Base-by-base conservation (phyloP, 352 stramenopile species). In the Globisporangium spinosum region DNA sequence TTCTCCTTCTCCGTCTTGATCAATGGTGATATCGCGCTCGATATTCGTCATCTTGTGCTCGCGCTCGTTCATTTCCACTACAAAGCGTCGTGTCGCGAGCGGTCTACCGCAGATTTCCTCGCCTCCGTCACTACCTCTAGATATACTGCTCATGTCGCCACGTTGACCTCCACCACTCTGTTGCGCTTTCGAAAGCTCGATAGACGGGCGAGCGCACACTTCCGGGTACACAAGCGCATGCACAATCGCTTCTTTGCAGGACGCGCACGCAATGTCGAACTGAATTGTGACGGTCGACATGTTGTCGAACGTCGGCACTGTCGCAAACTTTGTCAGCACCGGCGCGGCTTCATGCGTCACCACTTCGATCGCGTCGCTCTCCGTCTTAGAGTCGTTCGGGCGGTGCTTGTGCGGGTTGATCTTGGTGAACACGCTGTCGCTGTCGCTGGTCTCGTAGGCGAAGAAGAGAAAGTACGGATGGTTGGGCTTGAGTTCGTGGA, bases 381-480 rank as follows among this genome's bases (percentile, higher is more conserved):
- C 71, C 3, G 53, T n/a, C 32, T 74, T 78, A 1, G 64, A 72
- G 15, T 85, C 73, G 23, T 87, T 88, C 0, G 77, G 66, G 4
- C 69, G 70, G 61, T 79, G 64, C 47, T 80, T 85, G 72, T 89
- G 82, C 23, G 83, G 77, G 34, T 93, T 95, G 2, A 92, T 71
- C 7, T 59, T 65, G 1, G 87, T 90, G 63, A 92, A 93, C 1
- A 95, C 80, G 3, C 87, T 85, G 45, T 82, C 70, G 43, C 85
- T 93, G 10, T 59, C 51, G 22, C 77, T 78, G 2, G 85, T 92
- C 56, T 95, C 87, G 58, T 91, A 91, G 2, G 83, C 80, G 38
- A 93, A 90, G 67, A 89, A 95, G 29, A 91, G 72, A 34, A 77
- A 74, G 69, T 95, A 93, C 17, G 67, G 62, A 15, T 76, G 69